These are phyloP conservation scores for Didymella pinodella DNA, from an alignment of 2,329 filamentous ascomycete species.

Conservation along the genomic window DNA sequence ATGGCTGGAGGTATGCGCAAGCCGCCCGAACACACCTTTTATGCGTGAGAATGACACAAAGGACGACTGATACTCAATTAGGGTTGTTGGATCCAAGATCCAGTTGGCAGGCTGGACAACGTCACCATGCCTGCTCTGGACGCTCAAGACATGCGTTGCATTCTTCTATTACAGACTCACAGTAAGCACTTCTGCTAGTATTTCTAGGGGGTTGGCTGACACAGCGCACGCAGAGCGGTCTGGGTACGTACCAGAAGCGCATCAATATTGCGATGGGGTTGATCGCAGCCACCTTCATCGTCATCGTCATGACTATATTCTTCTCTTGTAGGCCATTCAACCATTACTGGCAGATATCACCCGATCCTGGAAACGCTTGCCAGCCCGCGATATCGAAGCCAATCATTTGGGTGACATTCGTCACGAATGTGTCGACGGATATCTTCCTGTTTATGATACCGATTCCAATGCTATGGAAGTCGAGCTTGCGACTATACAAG, in stretches of 20 bases:
- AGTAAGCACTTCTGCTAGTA: constrained; percentile 18
- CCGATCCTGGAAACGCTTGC: constrained; percentile 58
- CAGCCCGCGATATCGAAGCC: constrained; percentile 22
- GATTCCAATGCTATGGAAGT: constrained; percentile 64
- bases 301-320: constrained; percentile 60
- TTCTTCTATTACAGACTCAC: constrained; percentile 63
- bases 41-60: too few relatives aligned
- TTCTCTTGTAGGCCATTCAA: constrained; percentile 62
- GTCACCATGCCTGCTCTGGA: constrained; percentile 62
- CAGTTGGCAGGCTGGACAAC: constrained; percentile 63
- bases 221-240: constrained; percentile 13
- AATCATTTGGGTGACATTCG: constrained; percentile 39
- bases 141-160: constrained; percentile 63
- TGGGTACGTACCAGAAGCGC: constrained; percentile 19
- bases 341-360: constrained; percentile 67
- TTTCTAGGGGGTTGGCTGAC: not conserved
- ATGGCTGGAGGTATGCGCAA: constrained; percentile 8
- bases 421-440: constrained; percentile 64
- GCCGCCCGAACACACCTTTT: too few relatives aligned
- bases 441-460: constrained; percentile 66
- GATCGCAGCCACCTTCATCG: constrained; percentile 59
- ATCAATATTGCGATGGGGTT: constrained; percentile 60
- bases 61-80: constrained; percentile 47
- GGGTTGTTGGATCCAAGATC: constrained; percentile 61
- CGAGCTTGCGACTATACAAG: constrained; percentile 57